Base-by-base conservation (phyloP, 768 basidiomycete species). In the Boletus subparvulus region DNA sequence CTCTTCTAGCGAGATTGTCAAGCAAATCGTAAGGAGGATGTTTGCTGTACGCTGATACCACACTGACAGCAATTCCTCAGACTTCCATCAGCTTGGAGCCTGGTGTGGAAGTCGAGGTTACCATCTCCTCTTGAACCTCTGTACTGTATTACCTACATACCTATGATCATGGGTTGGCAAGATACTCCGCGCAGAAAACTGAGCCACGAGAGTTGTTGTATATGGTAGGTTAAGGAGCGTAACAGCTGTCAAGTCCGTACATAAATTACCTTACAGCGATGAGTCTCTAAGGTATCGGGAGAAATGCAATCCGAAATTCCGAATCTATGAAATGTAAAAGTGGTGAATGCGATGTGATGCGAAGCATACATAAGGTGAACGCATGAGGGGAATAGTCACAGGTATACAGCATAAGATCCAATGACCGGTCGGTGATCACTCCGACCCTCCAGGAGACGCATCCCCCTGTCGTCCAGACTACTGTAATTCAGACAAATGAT, bases 1-100 rank as follows among this genome's bases (percentile, higher is more conserved):
- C 83, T 95, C 97, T 50, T 96, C 95, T 61, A 92, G 92, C 74
- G 97, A 98, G 79, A 90, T 98, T 65, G 97, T 99, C 80, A 99
- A 98, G 85, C 96, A 98, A 79, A 99, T 99, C 71, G 96, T 98
- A 65, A 71, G 93, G 80, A 24, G 46, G 17, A n/a, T 16, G 11
- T 52, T 37, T 35, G n/a, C 54, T 36, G 32, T 54, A 17, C 19
- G 40, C 17, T 43, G 43, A 46, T 32, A 39, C 17, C 43, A 26
- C 53, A 26, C 61, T 60, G 47, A 67, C 33, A 9, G 10, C 19
- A 2, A 40, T 33, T 37, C 56, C 52, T 4, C 70, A 98, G 95
- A 98, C 96, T 59, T 92, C 90, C 76, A 98, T 98, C 80, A 93
- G 90, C 79, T 83, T 99, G 80, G 97, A 98, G 80, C 92, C 96